Base-by-base conservation (phyloP, 495 filamentous ascomycete genomes). In the Penicillium cataractarum region DNA sequence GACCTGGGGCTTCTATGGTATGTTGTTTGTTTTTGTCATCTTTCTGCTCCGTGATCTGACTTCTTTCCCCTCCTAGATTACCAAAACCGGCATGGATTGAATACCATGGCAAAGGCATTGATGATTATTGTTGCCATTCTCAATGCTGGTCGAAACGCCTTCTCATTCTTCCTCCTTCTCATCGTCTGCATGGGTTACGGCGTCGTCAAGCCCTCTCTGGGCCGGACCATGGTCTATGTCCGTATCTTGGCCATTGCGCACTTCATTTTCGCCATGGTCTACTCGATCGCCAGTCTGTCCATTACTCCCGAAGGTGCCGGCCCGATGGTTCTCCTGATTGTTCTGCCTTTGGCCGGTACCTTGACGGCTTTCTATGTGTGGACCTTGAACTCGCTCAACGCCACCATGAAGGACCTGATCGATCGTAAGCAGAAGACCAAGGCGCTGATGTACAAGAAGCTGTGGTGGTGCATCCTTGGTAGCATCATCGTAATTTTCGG, bases 101-200 rank as follows among this genome's bases (percentile, higher is more conserved):
- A 94, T 67, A 74, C 74, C 19, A 66, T 88, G n/a, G 88, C 91
- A 39, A 95, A 95, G 73, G 90, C 87, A 17, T 80, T 97, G 42
- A 90, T 99, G 82, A 83, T 97, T 19, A 76, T 97, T 35, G 96
- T 97, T 9, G 91, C 92, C 57, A 81, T 98, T 49, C 84, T 99
- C 22, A 97, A 97, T 74, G 95, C 95, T 6, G 92, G 85, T 46
- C 86, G 95, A 58, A 99, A 98, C 72, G 96, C 93, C 0, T 97
- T 99, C 75, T 97, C 93, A 24, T 99, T 99, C 82, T 98, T 99
- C 82, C 84, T 99, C 31, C 88, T 99, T 1, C 88, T 99, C 29
- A 99, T 99, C 60, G 95, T 98, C 26, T 99, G 95, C 75, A 98
- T 99, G 95, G 95, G 95, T 50, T 99, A 99, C 65, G 95, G 95